Evolutionary conservation across 169 alveolate species (phyloP).

Genomic region (Cyclospora cayetanensis): DNA sequence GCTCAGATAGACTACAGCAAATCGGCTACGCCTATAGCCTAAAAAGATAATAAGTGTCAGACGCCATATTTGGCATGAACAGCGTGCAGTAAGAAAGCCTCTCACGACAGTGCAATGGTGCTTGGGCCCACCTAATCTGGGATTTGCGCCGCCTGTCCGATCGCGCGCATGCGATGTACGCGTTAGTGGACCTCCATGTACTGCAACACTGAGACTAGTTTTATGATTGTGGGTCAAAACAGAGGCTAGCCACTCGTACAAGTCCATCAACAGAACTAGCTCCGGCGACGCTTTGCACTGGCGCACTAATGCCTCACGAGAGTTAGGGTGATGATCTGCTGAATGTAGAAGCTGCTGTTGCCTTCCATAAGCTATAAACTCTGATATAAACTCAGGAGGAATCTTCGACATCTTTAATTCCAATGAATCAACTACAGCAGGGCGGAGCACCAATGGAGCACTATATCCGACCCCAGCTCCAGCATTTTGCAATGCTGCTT

Average conservation of each 20-base stretch:
- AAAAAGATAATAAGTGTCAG: background rate
- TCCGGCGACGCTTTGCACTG: constrained; percentile 18
- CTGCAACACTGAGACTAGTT: background rate
- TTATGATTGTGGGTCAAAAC: constrained; percentile 56
- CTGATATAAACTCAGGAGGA: constrained; percentile 56
- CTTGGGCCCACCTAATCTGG: background rate
- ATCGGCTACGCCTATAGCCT: no score
- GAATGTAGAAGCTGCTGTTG: constrained; percentile 57
- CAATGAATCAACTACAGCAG: constrained; percentile 51
- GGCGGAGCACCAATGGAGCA: constrained; percentile 24
- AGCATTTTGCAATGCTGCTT: background rate
- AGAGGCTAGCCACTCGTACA: constrained; percentile 71
- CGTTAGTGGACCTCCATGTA: background rate
- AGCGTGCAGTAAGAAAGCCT: background rate
- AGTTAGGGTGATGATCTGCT: background rate
- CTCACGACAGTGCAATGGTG: background rate
- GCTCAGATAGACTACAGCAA: no score
- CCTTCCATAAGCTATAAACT: constrained; percentile 45
- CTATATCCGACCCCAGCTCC: background rate
- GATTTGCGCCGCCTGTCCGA: background rate
- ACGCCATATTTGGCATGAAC: background rate
- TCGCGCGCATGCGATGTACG: background rate
- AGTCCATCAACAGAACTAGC: constrained; percentile 52
- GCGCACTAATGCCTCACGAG: background rate
- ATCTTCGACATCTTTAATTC: constrained; percentile 63